A percentile compares a stretch with the other conserved stretches of the same genome.
phyloP scores from a whole-genome alignment of 805 yeast genomes.

The Candida jianshihensis region DNA sequence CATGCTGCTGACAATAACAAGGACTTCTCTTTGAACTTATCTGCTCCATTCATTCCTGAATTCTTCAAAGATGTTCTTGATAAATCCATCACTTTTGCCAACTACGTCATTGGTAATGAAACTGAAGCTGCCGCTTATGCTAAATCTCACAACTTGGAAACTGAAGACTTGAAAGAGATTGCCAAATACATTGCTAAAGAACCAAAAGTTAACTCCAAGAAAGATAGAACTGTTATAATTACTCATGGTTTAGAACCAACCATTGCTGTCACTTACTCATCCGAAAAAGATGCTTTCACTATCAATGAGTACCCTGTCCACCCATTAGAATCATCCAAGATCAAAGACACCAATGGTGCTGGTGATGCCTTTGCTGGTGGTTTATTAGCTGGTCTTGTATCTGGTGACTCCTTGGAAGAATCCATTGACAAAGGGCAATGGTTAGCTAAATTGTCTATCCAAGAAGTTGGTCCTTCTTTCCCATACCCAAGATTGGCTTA shows the following conservation, averaged over 20 bases:
- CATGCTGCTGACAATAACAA: constrained; percentile 84
- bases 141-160: constrained; percentile 63
- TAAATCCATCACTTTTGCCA: constrained; percentile 76
- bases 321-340: constrained; percentile 55
- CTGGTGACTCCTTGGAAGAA: constrained; percentile 56
- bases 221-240: constrained; percentile 82
- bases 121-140: constrained; percentile 95
- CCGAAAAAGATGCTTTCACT: constrained; percentile 36
- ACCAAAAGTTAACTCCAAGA: constrained; percentile 63
- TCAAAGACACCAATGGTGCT: constrained; percentile 96
- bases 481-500: constrained; percentile 39
- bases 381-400: constrained; percentile 80
- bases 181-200: constrained; percentile 77
- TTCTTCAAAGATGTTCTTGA: constrained; percentile 91
- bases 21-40: constrained; percentile 75
- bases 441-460: constrained; percentile 89
- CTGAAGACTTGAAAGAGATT: constrained; percentile 58
- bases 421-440: constrained; percentile 86
- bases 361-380: constrained; percentile 99
- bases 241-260: constrained; percentile 96
- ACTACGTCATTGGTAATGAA: constrained; percentile 91
- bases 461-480: constrained; percentile 90
- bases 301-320: constrained; percentile 60
- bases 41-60: constrained; percentile 95
- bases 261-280: constrained; percentile 58